Base-by-base conservation (phyloP, 78 protist genomes). In the Tieghemostelium lacteum region DNA sequence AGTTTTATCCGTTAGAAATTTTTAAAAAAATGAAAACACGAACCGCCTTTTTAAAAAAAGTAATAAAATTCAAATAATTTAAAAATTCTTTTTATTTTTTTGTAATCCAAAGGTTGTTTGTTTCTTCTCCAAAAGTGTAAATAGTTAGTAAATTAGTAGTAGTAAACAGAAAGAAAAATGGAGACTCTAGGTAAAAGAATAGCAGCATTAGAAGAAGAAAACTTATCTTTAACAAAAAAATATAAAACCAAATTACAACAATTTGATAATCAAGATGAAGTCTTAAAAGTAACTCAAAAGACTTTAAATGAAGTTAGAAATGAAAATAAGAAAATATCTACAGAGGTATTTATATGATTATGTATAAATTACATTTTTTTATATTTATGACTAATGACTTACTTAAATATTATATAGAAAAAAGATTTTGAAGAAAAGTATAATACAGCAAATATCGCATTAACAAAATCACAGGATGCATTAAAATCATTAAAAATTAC, bases 341-440 rank as follows among this genome's bases (percentile, higher is more conserved):
- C 33, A 19, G 76, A 70, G 19, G 76, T 70, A 70, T 14, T 58
- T 70, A 70, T 45, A 45, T 39, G 6, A 14, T n/a, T 17, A 5
- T 66, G 5, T 7, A 19, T 19, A 64, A 37, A 64, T 17, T 49
- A 12, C 24, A 49, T 49, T 8, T 49, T 49, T 49, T 8, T 37
- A 12, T 28, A 60, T 12, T 5, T 3, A 64, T 1, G 31, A 64
- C 34, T 39, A 66, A 66, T 24, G 39, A 31, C 34, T 2, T 39
- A 66, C 34, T 66, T 31, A 14, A 31, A 8, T 14, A 16, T 65
- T n/a, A n/a, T 65, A 24, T 42, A 67, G 75, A 24, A 40, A 26
- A 67, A 42, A 67, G 2, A 26, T 24, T 24, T 45, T 14, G 75
- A 67, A 67, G 75, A 67, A 42, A 66, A 67, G 42, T 67, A 24